Evolutionary conservation across 352 stramenopile genomes (phyloP).

Genomic region (Globisporangium acanthophoron): DNA sequence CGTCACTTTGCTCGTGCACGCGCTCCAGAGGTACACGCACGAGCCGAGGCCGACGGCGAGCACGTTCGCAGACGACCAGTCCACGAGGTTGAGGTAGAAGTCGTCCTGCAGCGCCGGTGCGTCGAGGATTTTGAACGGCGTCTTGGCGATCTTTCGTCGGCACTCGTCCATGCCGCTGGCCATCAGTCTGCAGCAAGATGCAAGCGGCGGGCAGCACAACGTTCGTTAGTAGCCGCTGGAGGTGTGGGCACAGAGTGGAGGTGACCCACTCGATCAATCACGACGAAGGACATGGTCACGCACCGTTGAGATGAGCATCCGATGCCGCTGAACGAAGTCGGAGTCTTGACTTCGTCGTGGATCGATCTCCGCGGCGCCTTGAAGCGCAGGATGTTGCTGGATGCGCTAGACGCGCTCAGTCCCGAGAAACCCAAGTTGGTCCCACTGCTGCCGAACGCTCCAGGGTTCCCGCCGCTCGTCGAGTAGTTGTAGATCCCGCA

Average conservation of each 20-base stretch:
- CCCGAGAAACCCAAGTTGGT: slow-evolving; percentile 25
- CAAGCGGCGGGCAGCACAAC: not conserved
- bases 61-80: slow-evolving; percentile 95
- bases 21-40: slow-evolving; percentile 95
- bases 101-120: slow-evolving; percentile 95
- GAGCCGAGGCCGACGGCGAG: slow-evolving; percentile 92
- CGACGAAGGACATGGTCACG: not conserved
- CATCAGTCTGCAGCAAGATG: slow-evolving; percentile 5
- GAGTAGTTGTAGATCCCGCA: slow-evolving; percentile 23
- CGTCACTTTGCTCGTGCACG: slow-evolving; percentile 89
- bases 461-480: slow-evolving; percentile 4
- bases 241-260: too few species aligned
- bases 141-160: slow-evolving; percentile 85
- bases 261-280: not conserved
- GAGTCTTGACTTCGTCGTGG: slow-evolving; percentile 55
- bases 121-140: slow-evolving; percentile 97
- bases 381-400: slow-evolving; percentile 70
- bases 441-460: slow-evolving; percentile 20
- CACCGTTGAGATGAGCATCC: slow-evolving; percentile 32
- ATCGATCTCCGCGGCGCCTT: slow-evolving; percentile 56
- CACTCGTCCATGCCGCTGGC: slow-evolving; percentile 21
- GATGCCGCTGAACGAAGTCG: slow-evolving; percentile 39
- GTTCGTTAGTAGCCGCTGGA: too few species aligned
- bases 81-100: slow-evolving; percentile 98
- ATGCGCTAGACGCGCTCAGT: slow-evolving; percentile 23